Evolutionary conservation across 257 asterid genomes (phyloP).

Genomic region (Nicotiana knightiana): DNA sequence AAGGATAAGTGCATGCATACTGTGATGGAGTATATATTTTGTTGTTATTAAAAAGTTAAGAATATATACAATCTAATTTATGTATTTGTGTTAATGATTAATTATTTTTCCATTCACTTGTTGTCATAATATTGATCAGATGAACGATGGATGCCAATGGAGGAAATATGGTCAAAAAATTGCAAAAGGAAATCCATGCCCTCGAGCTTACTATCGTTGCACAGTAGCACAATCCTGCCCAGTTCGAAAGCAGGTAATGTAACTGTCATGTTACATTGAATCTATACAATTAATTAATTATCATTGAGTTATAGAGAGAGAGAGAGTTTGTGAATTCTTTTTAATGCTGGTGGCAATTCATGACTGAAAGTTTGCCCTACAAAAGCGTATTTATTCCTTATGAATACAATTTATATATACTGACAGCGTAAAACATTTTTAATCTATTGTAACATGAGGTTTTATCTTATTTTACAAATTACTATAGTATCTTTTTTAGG

Average conservation of each 20-base stretch:
- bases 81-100: background rate
- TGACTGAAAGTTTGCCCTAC: background rate
- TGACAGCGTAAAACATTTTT: background rate
- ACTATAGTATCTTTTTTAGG: background rate
- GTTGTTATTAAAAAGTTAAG: background rate
- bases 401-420: background rate
- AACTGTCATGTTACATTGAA: background rate
- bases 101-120: background rate
- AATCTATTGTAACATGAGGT: background rate
- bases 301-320: background rate
- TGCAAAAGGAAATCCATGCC: conserved; percentile 39
- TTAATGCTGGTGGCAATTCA: background rate
- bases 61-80: background rate
- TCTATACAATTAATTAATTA: background rate
- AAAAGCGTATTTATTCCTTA: background rate
- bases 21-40: background rate
- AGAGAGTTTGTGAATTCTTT: background rate
- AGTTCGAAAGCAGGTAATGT: conserved; percentile 32
- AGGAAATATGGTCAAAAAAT: conserved; percentile 40
- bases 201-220: conserved; percentile 40
- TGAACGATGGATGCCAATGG: conserved; percentile 60
- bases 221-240: conserved; percentile 33
- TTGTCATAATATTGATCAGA: conserved; percentile 22
- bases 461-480: background rate
- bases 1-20: conserved; percentile 4